Evolutionary conservation across 2,329 filamentous ascomycete species (phyloP), one percentile per base, ranked within the genome.

Genomic region (Pezicula radicicola): DNA sequence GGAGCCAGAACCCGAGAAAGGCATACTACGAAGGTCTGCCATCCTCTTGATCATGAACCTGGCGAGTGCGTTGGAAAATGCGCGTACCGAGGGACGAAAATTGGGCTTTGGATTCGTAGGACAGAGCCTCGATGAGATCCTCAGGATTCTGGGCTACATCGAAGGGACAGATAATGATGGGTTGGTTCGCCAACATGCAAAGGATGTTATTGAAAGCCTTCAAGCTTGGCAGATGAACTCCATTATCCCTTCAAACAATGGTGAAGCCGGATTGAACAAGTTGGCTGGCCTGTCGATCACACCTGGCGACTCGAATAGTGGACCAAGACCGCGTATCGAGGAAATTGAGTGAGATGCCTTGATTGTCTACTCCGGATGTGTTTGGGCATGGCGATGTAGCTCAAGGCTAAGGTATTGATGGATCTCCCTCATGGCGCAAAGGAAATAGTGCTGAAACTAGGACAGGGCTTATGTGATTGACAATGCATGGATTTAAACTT

Each of bases 11-110:
- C 64, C 76, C 3, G 80, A 84, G 56, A 80, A 78, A 48, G 85
- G 77, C 0, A 88, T 91, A 35, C 63, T 91, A 49, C 75, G 88
- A 27, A 75, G 88, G 19, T 79, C 86, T 6, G 87, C 87, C 4
- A 80, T 88, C 33, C 58, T 89, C 37, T 72, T 85, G 21, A 69
- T 90, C 6, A 70, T 88, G 54, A 77, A 76, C 39, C 79, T 90
- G 55, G 72, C 89, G 28, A 75, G 71, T 51, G 81, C 83, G 0
- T 68, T 89, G 33, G 79, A 85, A 54, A 67, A 69, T 2, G 79
- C 79, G 6, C 74, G 74, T 52, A 72, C 80, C 46, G 60, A 68
- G 10, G 70, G 74, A 3, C 72, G 64, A 45, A 71, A 68, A 9
- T 66, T 83, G 13, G 76, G 74, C 0, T 83, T 84, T 54, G 80